Base-by-base conservation (phyloP, 1,139 yeast species). In the Yarrowia galli region DNA sequence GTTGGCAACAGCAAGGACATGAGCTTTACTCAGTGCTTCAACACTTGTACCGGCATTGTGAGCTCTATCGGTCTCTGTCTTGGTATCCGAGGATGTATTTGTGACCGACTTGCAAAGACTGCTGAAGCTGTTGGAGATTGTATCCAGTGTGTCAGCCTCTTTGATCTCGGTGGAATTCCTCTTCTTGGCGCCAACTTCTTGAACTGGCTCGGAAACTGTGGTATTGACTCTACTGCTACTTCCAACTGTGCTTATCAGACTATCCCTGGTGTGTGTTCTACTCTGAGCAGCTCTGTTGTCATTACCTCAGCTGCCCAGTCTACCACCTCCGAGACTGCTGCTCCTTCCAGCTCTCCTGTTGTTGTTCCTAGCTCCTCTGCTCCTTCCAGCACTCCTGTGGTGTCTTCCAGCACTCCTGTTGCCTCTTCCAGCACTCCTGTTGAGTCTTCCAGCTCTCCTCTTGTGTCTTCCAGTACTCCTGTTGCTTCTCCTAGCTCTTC, bases 71-170 rank as follows among this genome's bases (percentile, higher is more conserved):
- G 58, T 20, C 42, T 51, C 22, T 51, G 58, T 51, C 28, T 51
- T 8, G 58, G 58, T 35, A 9, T 22, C 22, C 10, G 13, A 16
- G 35, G 32, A 18, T 51, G 58, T 20, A 35, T 51, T 10, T 51
- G 58, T 12, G 28, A 36, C 18, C 58, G 58, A 13, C 25, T 51
- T 18, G 42, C 42, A 3, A 36, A 20, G 10, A 51, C 58, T 20
- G 58, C 58, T 13, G 42, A 51, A 25, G 28, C 25, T 3, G 58
- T 51, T 35, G 58, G 58, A 20, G 58, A 51, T 8, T 51, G 58
- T 35, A 51, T 51, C 42, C 58, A 51, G 58, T 51, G 58, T 51
- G 20, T 51, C 10, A 35, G 43, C 18, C 15, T 51, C 6, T 51
- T 51, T 20, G 56, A 51, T 16, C 56, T 51, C n/a, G 56, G 56